These are phyloP conservation scores for Pichia membranifaciens DNA, from an alignment of 805 yeast species.

Conservation along the genomic window DNA sequence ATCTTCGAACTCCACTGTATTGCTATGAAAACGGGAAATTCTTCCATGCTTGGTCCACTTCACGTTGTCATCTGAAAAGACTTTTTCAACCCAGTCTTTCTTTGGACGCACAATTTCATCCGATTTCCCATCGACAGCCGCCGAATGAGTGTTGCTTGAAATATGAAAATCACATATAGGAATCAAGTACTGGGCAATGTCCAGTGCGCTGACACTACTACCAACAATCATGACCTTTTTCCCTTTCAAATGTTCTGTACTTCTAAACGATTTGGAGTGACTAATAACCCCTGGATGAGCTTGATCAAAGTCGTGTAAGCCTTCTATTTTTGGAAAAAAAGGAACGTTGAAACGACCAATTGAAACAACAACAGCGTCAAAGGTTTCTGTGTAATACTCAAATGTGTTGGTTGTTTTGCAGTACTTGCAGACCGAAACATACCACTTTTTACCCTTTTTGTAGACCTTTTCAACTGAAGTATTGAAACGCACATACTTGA, in stretches of 20 bases:
- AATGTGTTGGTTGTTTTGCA: background rate
- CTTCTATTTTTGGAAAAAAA: slow-evolving; percentile 31
- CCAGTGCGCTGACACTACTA: slow-evolving; percentile 62
- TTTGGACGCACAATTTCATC: background rate
- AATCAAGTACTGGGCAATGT: slow-evolving; percentile 40
- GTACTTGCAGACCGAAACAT: slow-evolving; percentile 19
- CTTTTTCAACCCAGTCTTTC: background rate
- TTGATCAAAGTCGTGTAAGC: slow-evolving; percentile 29
- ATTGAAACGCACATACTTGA: slow-evolving; percentile 29
- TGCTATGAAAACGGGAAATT: slow-evolving; percentile 24
- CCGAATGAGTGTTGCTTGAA: slow-evolving; percentile 15
- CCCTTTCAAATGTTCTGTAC: slow-evolving; percentile 22
- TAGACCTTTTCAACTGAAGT: slow-evolving; percentile 29
- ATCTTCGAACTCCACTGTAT: slow-evolving; percentile 28
- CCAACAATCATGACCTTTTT: slow-evolving; percentile 29
- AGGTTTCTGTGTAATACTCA: slow-evolving; percentile 35
- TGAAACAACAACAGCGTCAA: slow-evolving; percentile 38
- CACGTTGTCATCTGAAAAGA: slow-evolving; percentile 29
- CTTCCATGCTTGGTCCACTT: slow-evolving; percentile 30
- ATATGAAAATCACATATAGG: slow-evolving; percentile 17
- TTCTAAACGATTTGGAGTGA: slow-evolving; percentile 28
- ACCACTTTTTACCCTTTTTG: slow-evolving; percentile 30
- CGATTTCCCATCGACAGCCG: background rate
- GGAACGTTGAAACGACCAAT: slow-evolving; percentile 40
- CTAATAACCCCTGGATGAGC: slow-evolving; percentile 28